Percentiles rank a stretch among this genome's conserved stretches.
These are phyloP conservation scores for Talaromyces wortmannii DNA, from an alignment of 495 filamentous ascomycete genomes.

Conservation along the genomic window DNA sequence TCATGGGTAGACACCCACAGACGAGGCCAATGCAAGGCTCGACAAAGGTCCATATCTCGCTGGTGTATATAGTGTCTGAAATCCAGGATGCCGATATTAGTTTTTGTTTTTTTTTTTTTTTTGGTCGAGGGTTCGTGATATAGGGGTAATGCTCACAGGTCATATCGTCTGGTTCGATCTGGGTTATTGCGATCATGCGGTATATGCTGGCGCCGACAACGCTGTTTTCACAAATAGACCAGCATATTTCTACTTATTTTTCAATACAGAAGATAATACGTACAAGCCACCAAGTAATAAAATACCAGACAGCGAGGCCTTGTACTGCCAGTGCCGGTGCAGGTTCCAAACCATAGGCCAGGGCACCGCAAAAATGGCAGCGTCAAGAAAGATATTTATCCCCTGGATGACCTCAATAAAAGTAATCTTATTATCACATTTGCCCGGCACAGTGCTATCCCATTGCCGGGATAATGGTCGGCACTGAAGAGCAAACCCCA, in stretches of 20 bases:
- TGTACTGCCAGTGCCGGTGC: constrained; percentile 34
- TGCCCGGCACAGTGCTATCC: constrained; percentile 25
- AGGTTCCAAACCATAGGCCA: constrained; percentile 40
- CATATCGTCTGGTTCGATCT: constrained; percentile 36
- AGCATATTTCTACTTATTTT: neutral
- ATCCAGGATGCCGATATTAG: constrained; percentile 16
- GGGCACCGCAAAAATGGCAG: constrained; percentile 31
- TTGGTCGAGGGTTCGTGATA: neutral
- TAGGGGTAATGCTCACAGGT: constrained; percentile 13
- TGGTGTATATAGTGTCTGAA: constrained; percentile 41
- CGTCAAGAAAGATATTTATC: constrained; percentile 17
- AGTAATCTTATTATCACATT: neutral
- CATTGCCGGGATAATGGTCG: constrained; percentile 32
- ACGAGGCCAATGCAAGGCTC: constrained; percentile 51
- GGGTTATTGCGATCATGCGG: constrained; percentile 51
- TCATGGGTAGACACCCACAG: constrained; percentile 51
- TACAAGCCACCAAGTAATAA: constrained; percentile 43
- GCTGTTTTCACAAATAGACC: constrained; percentile 9
- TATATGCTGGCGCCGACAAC: constrained; percentile 40
- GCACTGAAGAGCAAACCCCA: constrained; percentile 36
- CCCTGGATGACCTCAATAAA: neutral
- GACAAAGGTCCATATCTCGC: constrained; percentile 50
- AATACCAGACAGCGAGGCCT: constrained; percentile 36
- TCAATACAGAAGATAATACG: neutral
- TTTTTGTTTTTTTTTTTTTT: constrained; percentile 20